These are phyloP conservation scores for Knoxia roxburghii DNA, from an alignment of 257 asterid genomes.

Conservation along the genomic window DNA sequence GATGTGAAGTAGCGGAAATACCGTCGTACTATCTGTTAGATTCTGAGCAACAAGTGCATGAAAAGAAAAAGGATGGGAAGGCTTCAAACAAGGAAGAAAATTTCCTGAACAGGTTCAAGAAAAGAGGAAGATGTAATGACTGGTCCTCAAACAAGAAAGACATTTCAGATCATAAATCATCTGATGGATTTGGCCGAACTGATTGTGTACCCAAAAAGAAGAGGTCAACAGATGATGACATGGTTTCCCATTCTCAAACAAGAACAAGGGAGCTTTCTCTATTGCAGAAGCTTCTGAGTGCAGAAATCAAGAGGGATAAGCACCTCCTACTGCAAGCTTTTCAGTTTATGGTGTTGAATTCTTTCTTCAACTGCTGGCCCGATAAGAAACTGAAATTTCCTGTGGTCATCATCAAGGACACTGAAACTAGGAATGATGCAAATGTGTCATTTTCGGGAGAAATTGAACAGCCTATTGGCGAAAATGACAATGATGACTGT, in stretches of 20 bases:
- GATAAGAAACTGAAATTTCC: slow-evolving; percentile 59
- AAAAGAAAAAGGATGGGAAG: slow-evolving; percentile 26
- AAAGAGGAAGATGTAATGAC: slow-evolving; percentile 46
- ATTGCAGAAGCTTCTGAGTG: slow-evolving; percentile 57
- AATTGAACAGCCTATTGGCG: slow-evolving; percentile 15
- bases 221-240: slow-evolving; percentile 16
- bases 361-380: slow-evolving; percentile 54
- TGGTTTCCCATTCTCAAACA: slow-evolving; percentile 6
- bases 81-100: slow-evolving; percentile 40
- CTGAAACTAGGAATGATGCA: slow-evolving; percentile 25
- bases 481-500: slow-evolving; percentile 11
- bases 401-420: slow-evolving; percentile 44
- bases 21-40: slow-evolving; percentile 74
- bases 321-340: slow-evolving; percentile 66
- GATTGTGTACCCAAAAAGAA: slow-evolving; percentile 26
- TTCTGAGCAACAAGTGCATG: slow-evolving; percentile 43
- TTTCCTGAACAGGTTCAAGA: slow-evolving; percentile 51
- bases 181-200: slow-evolving; percentile 22
- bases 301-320: slow-evolving; percentile 68
- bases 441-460: slow-evolving; percentile 9
- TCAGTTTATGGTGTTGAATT: slow-evolving; percentile 79
- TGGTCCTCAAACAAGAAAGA: slow-evolving; percentile 40
- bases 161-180: slow-evolving; percentile 23
- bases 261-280: slow-evolving; percentile 55
- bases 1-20: slow-evolving; percentile 92